phyloP scores from a whole-genome alignment of 306 rosid species.

The Inga leiocalycina region DNA sequence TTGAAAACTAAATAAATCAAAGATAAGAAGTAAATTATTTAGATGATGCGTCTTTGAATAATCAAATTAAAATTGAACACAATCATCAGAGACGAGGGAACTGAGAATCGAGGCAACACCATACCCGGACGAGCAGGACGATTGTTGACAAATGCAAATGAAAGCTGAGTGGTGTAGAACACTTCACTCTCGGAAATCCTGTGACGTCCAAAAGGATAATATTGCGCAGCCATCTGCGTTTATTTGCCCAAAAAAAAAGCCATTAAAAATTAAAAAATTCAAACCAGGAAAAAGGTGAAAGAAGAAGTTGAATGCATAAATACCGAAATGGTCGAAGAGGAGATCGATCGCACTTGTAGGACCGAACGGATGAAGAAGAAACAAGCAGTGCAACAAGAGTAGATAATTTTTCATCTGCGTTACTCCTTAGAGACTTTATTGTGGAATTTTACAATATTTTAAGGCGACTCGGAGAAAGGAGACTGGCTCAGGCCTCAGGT shows the following conservation, averaged over 20 bases:
- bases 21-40: not conserved
- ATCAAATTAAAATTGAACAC: conserved; percentile 1
- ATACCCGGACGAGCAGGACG: conserved; percentile 85
- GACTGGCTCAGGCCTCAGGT: not conserved
- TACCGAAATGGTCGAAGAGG: conserved; percentile 31
- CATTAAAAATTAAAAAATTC: not conserved
- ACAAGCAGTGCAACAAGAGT: not conserved
- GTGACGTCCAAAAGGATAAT: conserved; percentile 69
- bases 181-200: conserved; percentile 69
- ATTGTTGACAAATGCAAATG: conserved; percentile 79
- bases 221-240: conserved; percentile 62
- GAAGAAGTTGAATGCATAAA: not conserved
- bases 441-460: not conserved
- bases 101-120: not conserved
- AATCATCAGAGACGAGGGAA: not conserved
- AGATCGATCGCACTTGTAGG: not conserved
- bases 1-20: not conserved
- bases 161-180: conserved; percentile 58
- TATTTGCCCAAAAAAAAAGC: not conserved
- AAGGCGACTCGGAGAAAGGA: not conserved
- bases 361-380: not conserved
- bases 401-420: not conserved
- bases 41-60: conserved; percentile 2
- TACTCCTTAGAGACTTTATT: conserved; percentile 14
- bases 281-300: not conserved